A percentile compares a stretch with the other conserved stretches of the same genome.
Conservation (phyloP, 1,139 yeast genomes). For the Casaregolazyma suthepensis region DNA sequence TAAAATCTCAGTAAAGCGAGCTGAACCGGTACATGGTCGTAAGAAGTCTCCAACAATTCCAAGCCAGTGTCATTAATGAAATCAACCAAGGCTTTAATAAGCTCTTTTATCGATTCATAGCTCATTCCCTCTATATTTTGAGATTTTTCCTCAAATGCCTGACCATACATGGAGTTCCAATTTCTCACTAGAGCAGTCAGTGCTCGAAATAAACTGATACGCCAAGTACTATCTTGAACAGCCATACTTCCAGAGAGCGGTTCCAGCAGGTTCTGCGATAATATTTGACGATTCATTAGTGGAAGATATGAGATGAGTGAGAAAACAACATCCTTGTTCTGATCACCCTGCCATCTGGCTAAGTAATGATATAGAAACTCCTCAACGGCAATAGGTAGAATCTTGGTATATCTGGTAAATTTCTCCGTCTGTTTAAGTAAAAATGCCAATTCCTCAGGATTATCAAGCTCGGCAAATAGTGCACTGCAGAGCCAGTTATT, state of each 20-base stretch:
- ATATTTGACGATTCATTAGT: conserved; percentile 9
- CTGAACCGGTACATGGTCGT: conserved; percentile 19
- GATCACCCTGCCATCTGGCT: conserved; percentile 15
- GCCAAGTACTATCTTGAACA: conserved; percentile 7
- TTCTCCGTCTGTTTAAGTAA: conserved; percentile 14
- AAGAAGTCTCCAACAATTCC: conserved; percentile 14
- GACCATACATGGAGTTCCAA: conserved; percentile 14
- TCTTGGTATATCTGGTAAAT: conserved; percentile 19
- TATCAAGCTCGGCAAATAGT: conserved; percentile 13
- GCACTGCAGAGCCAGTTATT: conserved; percentile 25
- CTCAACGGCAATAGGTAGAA: conserved; percentile 22
- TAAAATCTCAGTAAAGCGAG: conserved; percentile 22
- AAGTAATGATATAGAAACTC: conserved; percentile 17
- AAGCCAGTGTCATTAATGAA: conserved; percentile 20
- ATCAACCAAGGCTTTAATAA: conserved; percentile 14
- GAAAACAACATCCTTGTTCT: conserved; percentile 12
- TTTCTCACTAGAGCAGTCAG: conserved; percentile 10
- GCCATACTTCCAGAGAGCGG: conserved; percentile 13
- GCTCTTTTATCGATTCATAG: conserved; percentile 2
- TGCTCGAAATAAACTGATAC: conserved; percentile 5
- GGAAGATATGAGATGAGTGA: conserved; percentile 18
- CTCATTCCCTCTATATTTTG: conserved; percentile 9
- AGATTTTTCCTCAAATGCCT: conserved; percentile 9
- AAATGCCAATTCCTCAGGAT: conserved; percentile 10
- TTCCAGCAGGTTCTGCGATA: conserved; percentile 13